Evolutionary conservation across 164 flowering plant species (phyloP).

Genomic region (Hamamelis virginiana): DNA sequence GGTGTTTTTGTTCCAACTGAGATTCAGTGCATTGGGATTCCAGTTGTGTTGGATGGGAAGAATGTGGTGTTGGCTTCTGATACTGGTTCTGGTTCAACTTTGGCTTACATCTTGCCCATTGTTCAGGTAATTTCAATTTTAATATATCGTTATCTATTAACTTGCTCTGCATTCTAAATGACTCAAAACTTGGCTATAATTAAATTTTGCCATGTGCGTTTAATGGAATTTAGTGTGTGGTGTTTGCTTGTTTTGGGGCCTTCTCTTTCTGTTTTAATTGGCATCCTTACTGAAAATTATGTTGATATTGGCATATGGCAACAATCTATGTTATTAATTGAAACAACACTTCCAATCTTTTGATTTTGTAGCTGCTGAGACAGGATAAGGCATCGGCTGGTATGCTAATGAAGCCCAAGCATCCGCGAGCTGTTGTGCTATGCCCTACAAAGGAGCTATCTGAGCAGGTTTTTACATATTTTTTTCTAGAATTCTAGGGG

Average conservation of each 20-base stretch:
- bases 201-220: too few relatives aligned
- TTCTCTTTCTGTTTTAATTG: too few relatives aligned
- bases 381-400: slow-evolving; percentile 68
- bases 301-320: neutral
- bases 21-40: slow-evolving; percentile 85
- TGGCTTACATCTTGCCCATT: slow-evolving; percentile 91
- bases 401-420: slow-evolving; percentile 80
- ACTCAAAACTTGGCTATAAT: too few relatives aligned
- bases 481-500: neutral
- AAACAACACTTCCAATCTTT: slow-evolving; percentile 1
- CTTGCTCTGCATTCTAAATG: neutral
- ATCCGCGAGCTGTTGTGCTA: slow-evolving; percentile 90
- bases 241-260: too few relatives aligned
- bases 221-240: too few relatives aligned
- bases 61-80: slow-evolving; percentile 96
- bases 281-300: too few relatives aligned
- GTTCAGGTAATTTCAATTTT: slow-evolving; percentile 64
- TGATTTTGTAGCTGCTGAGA: slow-evolving; percentile 62
- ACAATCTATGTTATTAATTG: neutral
- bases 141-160: neutral
- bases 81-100: slow-evolving; percentile 95
- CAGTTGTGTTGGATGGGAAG: slow-evolving; percentile 71
- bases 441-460: slow-evolving; percentile 96
- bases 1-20: slow-evolving; percentile 87
- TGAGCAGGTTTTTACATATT: slow-evolving; percentile 63